Evolutionary conservation across 805 yeast genomes (phyloP).

Genomic region (Barnettozyma vustinii): DNA sequence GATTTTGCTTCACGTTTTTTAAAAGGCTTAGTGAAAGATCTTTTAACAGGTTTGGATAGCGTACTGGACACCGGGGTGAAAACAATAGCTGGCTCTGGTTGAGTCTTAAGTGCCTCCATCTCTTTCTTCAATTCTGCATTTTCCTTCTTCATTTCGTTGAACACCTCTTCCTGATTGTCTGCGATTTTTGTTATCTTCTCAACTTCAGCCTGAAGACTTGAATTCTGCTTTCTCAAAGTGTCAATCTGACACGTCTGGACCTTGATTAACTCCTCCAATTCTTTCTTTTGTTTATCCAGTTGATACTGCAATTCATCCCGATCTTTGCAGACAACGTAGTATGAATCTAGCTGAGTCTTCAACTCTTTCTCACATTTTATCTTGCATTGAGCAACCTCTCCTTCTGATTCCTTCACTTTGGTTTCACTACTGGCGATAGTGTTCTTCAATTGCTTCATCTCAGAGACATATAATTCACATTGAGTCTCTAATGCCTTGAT

Average conservation of each 20-base stretch:
- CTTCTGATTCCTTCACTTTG: constrained; percentile 10
- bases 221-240: constrained; percentile 1
- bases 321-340: constrained; percentile 26
- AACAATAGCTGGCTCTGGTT: background rate
- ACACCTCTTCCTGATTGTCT: background rate
- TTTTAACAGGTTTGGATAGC: background rate
- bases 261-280: constrained; percentile 21
- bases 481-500: background rate
- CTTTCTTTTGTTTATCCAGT: constrained; percentile 24
- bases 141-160: background rate
- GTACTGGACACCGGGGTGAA: background rate
- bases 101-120: constrained; percentile 1
- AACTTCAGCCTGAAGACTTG: background rate
- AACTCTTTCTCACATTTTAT: constrained; percentile 31
- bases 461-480: background rate
- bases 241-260: constrained; percentile 6
- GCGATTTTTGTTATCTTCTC: background rate
- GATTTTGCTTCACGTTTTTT: background rate
- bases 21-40: background rate
- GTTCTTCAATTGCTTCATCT: constrained; percentile 1
- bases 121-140: background rate
- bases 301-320: constrained; percentile 27
- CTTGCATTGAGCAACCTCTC: constrained; percentile 16
- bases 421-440: background rate
- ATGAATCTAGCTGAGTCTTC: constrained; percentile 30